These are phyloP conservation scores for Pachyrhizus erosus DNA, from an alignment of 306 rosid species.

Conservation along the genomic window DNA sequence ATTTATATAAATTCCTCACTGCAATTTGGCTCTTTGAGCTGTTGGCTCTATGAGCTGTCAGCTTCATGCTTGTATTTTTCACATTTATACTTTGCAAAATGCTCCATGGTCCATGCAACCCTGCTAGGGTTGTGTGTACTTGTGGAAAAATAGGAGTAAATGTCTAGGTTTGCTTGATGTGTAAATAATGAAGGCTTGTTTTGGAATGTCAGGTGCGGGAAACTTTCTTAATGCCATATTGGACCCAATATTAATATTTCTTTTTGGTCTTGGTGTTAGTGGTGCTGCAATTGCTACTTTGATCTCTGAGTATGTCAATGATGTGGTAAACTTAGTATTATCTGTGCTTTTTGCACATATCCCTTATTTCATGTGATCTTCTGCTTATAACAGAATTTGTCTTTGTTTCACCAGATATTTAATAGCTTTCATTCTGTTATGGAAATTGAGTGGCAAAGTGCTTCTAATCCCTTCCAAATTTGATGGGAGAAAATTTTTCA, in stretches of 20 bases:
- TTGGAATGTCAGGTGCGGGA: constrained; percentile 69
- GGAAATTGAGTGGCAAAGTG: constrained; percentile 77
- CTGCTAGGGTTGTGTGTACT: constrained; percentile 17
- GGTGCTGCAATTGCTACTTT: constrained; percentile 92
- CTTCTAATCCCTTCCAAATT: constrained; percentile 63
- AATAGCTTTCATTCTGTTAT: constrained; percentile 78
- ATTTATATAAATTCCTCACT: constrained; percentile 8
- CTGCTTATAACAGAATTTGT: constrained; percentile 43
- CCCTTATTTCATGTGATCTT: constrained; percentile 34
- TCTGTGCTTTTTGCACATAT: constrained; percentile 51
- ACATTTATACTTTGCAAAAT: constrained; percentile 7
- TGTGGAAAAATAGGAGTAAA: constrained; percentile 15
- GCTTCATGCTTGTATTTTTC: constrained; percentile 13
- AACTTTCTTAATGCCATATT: constrained; percentile 76
- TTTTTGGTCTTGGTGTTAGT: constrained; percentile 68
- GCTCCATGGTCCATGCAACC: constrained; percentile 4
- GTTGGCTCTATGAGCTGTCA: constrained; percentile 2
- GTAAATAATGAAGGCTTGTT: constrained; percentile 38
- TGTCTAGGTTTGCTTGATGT: constrained; percentile 29
- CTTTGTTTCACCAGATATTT: constrained; percentile 67
- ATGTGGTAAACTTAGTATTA: constrained; percentile 82
- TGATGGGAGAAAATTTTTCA: constrained; percentile 65
- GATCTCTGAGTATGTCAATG: constrained; percentile 91
- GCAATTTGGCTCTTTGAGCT: constrained; percentile 1
- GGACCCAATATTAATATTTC: constrained; percentile 77